Evolutionary conservation across 2,329 filamentous ascomycete species (phyloP), one percentile per base, ranked within the genome.

Genomic region (Aspergillus persii): DNA sequence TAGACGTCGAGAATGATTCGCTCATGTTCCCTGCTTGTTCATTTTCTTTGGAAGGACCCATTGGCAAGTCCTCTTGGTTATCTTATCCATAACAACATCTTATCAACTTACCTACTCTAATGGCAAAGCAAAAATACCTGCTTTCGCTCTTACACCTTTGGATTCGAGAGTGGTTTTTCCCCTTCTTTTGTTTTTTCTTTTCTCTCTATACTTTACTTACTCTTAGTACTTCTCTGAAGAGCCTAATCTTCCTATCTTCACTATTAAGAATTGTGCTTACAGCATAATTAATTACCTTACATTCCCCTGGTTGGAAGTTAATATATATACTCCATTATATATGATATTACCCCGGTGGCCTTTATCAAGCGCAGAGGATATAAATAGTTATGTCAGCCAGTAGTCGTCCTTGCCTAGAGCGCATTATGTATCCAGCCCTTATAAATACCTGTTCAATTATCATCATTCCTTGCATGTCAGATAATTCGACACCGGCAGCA

Each of bases 181-280:
- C 2, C 15, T 48, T 48, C 46, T 48, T 36, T 12, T 12, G 15
- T 26, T 51, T 55, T 11, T 54, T 53, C 53, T 50, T 62, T 53
- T 77, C 74, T n/a, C 36, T 50, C 48, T 53, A 23, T 11, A 50
- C 50, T 51, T 54, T 31, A 60, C 47, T 58, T 59, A 52, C 67
- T 76, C 74, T 76, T 69, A 15, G 36, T 41, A 41, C 15, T 41
- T 15, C 15, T 41, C n/a, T n/a, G 4, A 41, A 11, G 15, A 41
- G 5, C 68, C 72, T 56, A 50, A 27, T 36, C 51, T 15, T 52
- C 30, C 41, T 18, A 26, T 49, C 48, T 53, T 47, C 48, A 31
- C 58, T 23, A 53, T 59, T 49, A 15, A n/a, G 36, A 41, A n/a
- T 41, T 12, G 2, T 41, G n/a, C 4, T 41, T 12, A 41, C n/a